Evolutionary conservation across 192 early-diverging fungal species (phyloP), one percentile per base, ranked within the genome.

Genomic region (Rhizophlyctis rosea): DNA sequence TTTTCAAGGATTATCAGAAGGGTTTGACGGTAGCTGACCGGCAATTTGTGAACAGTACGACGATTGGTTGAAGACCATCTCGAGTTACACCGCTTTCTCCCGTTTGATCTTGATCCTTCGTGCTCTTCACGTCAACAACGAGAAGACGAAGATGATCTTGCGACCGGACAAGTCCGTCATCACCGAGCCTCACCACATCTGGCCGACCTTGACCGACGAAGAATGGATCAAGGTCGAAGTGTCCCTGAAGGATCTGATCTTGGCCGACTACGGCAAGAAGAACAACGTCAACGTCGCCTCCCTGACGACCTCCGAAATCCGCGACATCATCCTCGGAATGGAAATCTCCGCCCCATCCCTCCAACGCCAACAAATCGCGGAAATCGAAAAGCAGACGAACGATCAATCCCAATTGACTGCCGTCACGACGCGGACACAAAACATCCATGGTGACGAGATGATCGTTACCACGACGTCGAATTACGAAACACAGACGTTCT

Each of bases 271-370:
- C 69, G 96, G 96, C 74, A 99, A 97, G 79, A 98, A 98, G 87
- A 99, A 99, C 84, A 98, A 80, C 32, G 95, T 99, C 57, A 98
- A 96, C 54, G 93, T 96, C 29, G 93, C 93, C 16, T 94, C 94
- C 35, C 82, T 99, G 34, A 99, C 96, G 0, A 86, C 89, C 34
- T 94, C 94, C 3, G 96, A 99, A 83, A 92, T 99, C 61, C 88
- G 96, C 61, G 96, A 99, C 75, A 93, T 99, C 53, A 97, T 99
- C 61, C 81, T 99, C 58, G 96, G 96, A 67, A 99, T 99, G 96
- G 94, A 97, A 71, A 99, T 99, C 66, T 89, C 91, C 29, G 96
- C 96, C 52, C 96, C 96, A 27, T 95, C 93, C 39, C 77, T 90
- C 50, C 91, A 96, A 79, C 85, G 96, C 34, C 95, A 98, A 75